These are phyloP conservation scores for Clitocybe nebularis DNA, from an alignment of 1,284 basidiomycete genomes.

Conservation along the genomic window DNA sequence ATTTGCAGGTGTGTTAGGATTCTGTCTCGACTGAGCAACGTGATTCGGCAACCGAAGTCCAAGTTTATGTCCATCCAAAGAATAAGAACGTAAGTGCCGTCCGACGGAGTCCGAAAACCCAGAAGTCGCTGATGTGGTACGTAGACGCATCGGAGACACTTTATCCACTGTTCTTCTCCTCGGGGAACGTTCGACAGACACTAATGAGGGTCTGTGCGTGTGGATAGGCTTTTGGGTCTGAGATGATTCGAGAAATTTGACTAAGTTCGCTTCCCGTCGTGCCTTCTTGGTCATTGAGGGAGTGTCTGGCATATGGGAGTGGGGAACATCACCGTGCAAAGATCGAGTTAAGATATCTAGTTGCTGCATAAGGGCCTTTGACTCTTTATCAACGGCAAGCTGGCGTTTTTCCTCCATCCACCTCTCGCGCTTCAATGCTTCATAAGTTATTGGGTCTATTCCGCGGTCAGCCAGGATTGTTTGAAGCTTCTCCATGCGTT, in stretches of 20 bases:
- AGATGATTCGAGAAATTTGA: conserved; percentile 34
- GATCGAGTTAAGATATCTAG: conserved; percentile 14
- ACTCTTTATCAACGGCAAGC: conserved; percentile 31
- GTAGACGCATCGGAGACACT: conserved; percentile 31
- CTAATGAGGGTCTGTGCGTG: conserved; percentile 21
- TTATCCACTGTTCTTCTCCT: conserved; percentile 33
- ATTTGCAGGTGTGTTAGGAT: not conserved
- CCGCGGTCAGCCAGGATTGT: conserved; percentile 32
- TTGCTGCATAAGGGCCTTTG: conserved; percentile 23
- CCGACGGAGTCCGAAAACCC: conserved; percentile 22
- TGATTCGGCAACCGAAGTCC: conserved; percentile 1
- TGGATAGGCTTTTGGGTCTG: conserved; percentile 28
- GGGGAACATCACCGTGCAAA: not conserved
- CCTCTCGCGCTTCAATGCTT: conserved; percentile 38
- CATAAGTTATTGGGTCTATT: conserved; percentile 30
- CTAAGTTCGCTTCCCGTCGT: conserved; percentile 30
- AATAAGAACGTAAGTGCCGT: conserved; percentile 24
- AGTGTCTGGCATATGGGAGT: not conserved
- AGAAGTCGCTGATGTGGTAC: conserved; percentile 22
- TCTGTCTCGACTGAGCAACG: not conserved
- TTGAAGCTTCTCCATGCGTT: conserved; percentile 38
- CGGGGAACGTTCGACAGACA: conserved; percentile 22
- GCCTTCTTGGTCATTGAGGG: conserved; percentile 10
- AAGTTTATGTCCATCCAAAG: conserved; percentile 21
- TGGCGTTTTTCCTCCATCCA: conserved; percentile 49